Evolutionary conservation across 768 basidiomycete genomes (phyloP).

Genomic region (Leccinum uliginosum): DNA sequence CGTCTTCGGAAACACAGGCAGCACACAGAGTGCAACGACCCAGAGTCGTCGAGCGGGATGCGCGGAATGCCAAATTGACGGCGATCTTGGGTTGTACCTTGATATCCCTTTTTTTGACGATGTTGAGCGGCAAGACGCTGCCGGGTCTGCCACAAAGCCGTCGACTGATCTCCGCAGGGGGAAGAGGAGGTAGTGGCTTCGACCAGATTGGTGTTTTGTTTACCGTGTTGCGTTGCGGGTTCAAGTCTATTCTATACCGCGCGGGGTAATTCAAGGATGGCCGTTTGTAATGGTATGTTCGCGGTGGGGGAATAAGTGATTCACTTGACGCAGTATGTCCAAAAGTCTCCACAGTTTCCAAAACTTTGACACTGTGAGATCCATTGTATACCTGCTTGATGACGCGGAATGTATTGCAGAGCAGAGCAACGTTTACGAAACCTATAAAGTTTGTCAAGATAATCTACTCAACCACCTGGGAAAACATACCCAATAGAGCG

Average conservation of each 20-base stretch:
- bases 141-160: conserved; percentile 5
- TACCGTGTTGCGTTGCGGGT: conserved; percentile 9
- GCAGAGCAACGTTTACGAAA: conserved; percentile 57
- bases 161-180: conserved; percentile 9
- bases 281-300: neutral
- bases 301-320: conserved; percentile 13
- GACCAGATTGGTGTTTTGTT: conserved; percentile 6
- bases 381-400: conserved; percentile 49
- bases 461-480: neutral
- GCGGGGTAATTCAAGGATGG: conserved; percentile 11
- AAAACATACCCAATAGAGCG: conserved; percentile 49
- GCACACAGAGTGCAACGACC: conserved; percentile 1
- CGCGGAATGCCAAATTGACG: neutral
- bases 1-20: neutral
- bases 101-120: neutral
- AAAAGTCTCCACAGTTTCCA: conserved; percentile 18
- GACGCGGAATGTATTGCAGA: conserved; percentile 65
- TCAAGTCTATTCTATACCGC: conserved; percentile 17
- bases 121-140: conserved; percentile 8
- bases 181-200: neutral
- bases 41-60: conserved; percentile 1
- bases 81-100: neutral
- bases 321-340: conserved; percentile 22
- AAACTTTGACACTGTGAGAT: conserved; percentile 1
- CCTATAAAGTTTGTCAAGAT: conserved; percentile 37